Evolutionary conservation across 164 flowering plant genomes (phyloP).

Genomic region (Buxus sempervirens): DNA sequence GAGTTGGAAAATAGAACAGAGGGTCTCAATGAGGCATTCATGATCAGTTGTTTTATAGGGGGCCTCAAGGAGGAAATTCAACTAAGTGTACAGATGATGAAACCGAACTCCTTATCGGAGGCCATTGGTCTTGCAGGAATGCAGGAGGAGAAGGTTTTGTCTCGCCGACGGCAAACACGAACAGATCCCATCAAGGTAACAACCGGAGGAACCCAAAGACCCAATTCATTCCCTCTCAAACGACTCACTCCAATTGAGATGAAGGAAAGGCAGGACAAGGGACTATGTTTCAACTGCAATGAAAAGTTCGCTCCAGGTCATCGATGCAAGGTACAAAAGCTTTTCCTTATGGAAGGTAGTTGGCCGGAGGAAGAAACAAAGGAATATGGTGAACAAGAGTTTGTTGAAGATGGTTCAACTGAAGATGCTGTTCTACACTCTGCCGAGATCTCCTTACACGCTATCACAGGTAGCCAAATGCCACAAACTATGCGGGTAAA

Average conservation of each 20-base stretch:
- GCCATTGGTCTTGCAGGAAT: background rate
- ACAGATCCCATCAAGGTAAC: background rate
- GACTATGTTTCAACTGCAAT: background rate
- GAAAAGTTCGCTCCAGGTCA: background rate
- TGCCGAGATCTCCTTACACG: background rate
- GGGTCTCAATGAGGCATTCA: background rate
- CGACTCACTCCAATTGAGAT: background rate
- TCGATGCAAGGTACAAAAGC: background rate
- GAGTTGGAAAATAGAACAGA: background rate
- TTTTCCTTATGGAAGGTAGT: background rate
- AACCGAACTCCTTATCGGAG: background rate
- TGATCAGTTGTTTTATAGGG: background rate
- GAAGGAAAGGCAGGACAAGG: background rate
- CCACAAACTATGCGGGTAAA: background rate
- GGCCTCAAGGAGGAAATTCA: background rate
- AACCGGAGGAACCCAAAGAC: background rate
- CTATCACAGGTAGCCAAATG: background rate
- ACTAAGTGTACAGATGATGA: background rate
- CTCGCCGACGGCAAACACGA: background rate
- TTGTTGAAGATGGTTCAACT: background rate
- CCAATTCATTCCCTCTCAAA: background rate
- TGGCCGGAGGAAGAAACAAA: background rate
- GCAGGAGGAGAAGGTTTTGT: background rate
- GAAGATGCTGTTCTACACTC: background rate
- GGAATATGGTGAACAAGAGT: too few species aligned